Base-by-base conservation (phyloP, 2,329 filamentous ascomycete species). In the Elsinoe necatrix region DNA sequence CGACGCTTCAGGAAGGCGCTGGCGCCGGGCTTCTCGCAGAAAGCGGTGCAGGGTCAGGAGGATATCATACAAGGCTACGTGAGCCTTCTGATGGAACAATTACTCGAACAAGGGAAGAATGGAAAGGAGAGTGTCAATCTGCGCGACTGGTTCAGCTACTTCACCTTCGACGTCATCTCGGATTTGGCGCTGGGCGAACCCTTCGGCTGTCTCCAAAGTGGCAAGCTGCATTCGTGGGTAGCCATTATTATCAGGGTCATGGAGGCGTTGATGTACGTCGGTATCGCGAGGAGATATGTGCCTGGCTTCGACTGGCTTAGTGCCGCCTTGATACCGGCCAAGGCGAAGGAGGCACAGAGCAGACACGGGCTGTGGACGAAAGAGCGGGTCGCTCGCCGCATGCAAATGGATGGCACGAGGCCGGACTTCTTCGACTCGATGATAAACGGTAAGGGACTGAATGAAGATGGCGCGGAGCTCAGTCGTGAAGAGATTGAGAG, bases 21-120 rank as follows among this genome's bases (percentile, higher is more conserved):
- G 1, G 67, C 71, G 4, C 68, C 73, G 61, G 70, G 69, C 12
- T 74, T 75, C 61, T 68, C 64, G 2, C 67, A 72, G 41, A 68
- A 69, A 57, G 71, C 71, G 2, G 48, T 75, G 37, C 59, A 67
- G 21, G 67, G 70, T 52, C 72, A 75, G 55, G 68, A 73, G 59
- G 64, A 66, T 0, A 67, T 72, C 62, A 54, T 77, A 58, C 64
- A 67, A 56, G 59, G 61, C 0, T 74, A 77, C 59, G 69, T 73
- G 18, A 65, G 71, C 48, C 59, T 73, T 8, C 68, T 77, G 31
- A 65, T 76, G 23, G 42, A 62, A 5, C 67, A 66, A 23, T 60
- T 77, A 31, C 34, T 3, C 3, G 34, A 37, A 37, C 5, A 6
- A 37, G 64, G 63, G 58, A 70, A 69, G 61, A 63, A 69, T 60